Percentiles rank a stretch among this genome's conserved stretches.
These are phyloP conservation scores for Claviceps monticola DNA, from an alignment of 2,329 filamentous ascomycete species.

Conservation along the genomic window DNA sequence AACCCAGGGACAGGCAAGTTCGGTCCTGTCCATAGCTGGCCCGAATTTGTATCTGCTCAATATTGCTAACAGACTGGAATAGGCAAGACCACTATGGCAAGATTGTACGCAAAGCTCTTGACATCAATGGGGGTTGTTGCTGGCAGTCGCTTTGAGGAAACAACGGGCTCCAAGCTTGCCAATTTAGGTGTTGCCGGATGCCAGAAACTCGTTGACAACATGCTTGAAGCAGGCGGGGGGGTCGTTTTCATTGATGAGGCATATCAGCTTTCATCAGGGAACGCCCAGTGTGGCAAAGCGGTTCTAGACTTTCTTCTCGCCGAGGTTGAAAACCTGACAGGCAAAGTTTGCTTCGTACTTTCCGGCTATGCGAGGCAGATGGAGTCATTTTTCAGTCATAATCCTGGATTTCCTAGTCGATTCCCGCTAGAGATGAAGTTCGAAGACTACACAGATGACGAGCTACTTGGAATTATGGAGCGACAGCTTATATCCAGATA, in stretches of 20 bases:
- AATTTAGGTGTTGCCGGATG: slow-evolving; percentile 45
- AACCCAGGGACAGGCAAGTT: slow-evolving; percentile 59
- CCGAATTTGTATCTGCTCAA: not conserved
- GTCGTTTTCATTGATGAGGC: slow-evolving; percentile 69
- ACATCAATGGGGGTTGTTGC: slow-evolving; percentile 47
- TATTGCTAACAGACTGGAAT: not conserved
- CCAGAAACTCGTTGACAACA: slow-evolving; percentile 31
- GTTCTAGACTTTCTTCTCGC: slow-evolving; percentile 60
- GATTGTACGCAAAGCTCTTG: slow-evolving; percentile 54
- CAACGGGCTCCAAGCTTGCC: slow-evolving; percentile 52
- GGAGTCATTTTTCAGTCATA: slow-evolving; percentile 64
- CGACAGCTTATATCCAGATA: slow-evolving; percentile 41
- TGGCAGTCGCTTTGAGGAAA: slow-evolving; percentile 48
- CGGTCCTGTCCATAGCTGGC: not conserved
- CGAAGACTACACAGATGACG: slow-evolving; percentile 51
- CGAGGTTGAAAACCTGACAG: slow-evolving; percentile 57
- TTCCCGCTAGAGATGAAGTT: slow-evolving; percentile 55
- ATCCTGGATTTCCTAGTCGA: slow-evolving; percentile 55
- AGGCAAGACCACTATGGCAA: slow-evolving; percentile 61
- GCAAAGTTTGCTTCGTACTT: slow-evolving; percentile 57
- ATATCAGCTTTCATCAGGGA: slow-evolving; percentile 53
- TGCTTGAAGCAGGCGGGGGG: slow-evolving; percentile 48
- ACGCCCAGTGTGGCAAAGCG: slow-evolving; percentile 40
- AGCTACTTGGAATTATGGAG: slow-evolving; percentile 48
- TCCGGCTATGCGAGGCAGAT: slow-evolving; percentile 63